Percentiles rank a stretch among this genome's conserved stretches.
Conservation (phyloP, 2,329 filamentous ascomycete species). For the Hymenoscyphus repandus region DNA sequence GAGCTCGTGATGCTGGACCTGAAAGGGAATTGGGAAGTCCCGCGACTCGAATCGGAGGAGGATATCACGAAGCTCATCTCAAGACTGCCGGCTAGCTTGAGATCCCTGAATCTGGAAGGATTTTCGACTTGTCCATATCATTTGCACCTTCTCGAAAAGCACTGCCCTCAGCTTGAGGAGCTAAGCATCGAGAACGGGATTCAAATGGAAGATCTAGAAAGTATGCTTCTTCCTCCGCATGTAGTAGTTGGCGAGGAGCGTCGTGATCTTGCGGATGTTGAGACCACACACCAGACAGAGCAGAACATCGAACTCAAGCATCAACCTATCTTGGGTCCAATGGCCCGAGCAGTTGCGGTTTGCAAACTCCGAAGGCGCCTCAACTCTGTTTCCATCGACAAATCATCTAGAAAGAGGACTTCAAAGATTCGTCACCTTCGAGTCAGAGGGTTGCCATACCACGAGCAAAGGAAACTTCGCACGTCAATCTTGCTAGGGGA, state of each 20-base stretch:
- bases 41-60: background rate
- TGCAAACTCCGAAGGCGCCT: slow-evolving; percentile 6
- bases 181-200: background rate
- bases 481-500: slow-evolving; percentile 3
- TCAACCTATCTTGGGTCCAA: background rate
- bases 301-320: background rate
- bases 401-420: background rate
- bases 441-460: slow-evolving; percentile 1
- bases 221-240: background rate
- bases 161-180: background rate
- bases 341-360: slow-evolving; percentile 1
- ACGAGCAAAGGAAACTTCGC: slow-evolving; percentile 8
- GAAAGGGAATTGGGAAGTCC: background rate
- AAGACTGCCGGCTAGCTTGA: background rate
- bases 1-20: slow-evolving; percentile 1
- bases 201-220: slow-evolving; percentile 4
- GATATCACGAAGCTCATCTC: background rate
- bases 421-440: background rate
- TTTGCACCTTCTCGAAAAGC: background rate
- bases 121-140: background rate
- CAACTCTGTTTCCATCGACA: background rate
- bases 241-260: background rate
- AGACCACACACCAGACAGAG: no score
- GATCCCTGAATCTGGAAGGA: background rate
- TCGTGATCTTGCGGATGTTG: no score